Percentiles rank a stretch among this genome's conserved stretches.
Evolutionary conservation across 345 rosid genomes (phyloP).

Genomic region (Gossypium raimondii): DNA sequence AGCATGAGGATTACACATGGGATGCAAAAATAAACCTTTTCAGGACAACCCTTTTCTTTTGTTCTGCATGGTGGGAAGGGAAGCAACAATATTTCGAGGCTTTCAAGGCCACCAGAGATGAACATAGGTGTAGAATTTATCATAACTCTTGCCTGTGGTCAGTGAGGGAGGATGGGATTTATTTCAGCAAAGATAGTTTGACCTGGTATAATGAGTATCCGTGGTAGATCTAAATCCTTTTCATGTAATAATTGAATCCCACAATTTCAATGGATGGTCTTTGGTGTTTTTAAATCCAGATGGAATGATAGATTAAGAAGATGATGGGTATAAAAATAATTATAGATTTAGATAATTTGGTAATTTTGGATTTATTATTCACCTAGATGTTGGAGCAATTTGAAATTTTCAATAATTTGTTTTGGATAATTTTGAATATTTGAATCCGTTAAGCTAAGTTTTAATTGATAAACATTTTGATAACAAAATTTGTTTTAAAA

Average conservation of each 20-base stretch:
- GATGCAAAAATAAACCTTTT: neutral
- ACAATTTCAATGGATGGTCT: no score
- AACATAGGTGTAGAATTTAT: neutral
- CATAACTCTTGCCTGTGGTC: slow-evolving; percentile 2
- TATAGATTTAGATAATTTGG: no score
- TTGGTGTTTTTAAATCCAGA: no score
- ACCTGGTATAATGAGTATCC: neutral
- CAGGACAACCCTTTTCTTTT: slow-evolving; percentile 12
- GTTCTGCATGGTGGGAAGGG: neutral
- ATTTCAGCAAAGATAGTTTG: neutral
- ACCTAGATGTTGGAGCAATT: no score
- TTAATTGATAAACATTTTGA: no score
- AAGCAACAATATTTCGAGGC: neutral
- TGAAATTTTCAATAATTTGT: no score
- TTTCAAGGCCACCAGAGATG: neutral
- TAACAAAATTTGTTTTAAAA: no score
- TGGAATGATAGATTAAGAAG: no score
- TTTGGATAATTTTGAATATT: no score
- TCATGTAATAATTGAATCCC: neutral
- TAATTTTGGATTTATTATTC: no score
- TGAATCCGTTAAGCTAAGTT: no score
- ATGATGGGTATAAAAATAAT: no score
- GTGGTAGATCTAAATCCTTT: neutral
- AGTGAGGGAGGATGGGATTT: neutral
- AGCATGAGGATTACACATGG: neutral